phyloP scores from a whole-genome alignment of 139 green algal genomes.

The Auxenochlorella protothecoides region DNA sequence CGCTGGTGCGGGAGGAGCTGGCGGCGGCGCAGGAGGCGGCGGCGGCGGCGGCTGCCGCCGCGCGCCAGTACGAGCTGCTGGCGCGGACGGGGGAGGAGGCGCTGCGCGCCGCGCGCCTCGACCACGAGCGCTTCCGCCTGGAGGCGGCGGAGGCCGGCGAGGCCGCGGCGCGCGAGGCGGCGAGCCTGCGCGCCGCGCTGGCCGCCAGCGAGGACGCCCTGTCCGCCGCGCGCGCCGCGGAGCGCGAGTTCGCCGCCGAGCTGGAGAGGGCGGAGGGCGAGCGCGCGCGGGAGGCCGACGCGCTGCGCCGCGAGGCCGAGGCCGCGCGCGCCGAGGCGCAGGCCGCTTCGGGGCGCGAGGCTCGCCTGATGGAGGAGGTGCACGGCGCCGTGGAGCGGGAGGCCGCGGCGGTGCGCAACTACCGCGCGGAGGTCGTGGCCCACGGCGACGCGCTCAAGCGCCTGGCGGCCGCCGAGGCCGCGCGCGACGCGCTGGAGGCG shows the following conservation, averaged over 20 bases:
- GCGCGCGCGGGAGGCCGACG: not conserved
- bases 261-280: slow-evolving; percentile 15
- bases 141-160: slow-evolving; percentile 18
- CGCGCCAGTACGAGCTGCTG: slow-evolving; percentile 44
- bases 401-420: slow-evolving; percentile 3
- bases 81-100: slow-evolving; percentile 38
- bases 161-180: slow-evolving; percentile 9
- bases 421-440: slow-evolving; percentile 33
- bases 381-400: too few species aligned
- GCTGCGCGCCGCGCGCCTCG: slow-evolving; percentile 20
- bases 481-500: too few species aligned
- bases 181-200: slow-evolving; percentile 9
- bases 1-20: slow-evolving; percentile 38
- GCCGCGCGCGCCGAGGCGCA: not conserved
- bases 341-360: not conserved
- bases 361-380: not conserved
- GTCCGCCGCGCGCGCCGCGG: not conserved
- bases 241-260: slow-evolving; percentile 15
- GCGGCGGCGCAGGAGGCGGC: slow-evolving; percentile 38
- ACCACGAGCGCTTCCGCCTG: slow-evolving; percentile 30
- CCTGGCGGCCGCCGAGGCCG: too few species aligned
- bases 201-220: slow-evolving; percentile 12
- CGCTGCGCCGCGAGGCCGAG: not conserved
- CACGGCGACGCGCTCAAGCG: slow-evolving; percentile 31
- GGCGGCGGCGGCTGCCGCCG: slow-evolving; percentile 34